phyloP scores from a whole-genome alignment of 257 asterid species.

The Solanum ossicruentum region DNA sequence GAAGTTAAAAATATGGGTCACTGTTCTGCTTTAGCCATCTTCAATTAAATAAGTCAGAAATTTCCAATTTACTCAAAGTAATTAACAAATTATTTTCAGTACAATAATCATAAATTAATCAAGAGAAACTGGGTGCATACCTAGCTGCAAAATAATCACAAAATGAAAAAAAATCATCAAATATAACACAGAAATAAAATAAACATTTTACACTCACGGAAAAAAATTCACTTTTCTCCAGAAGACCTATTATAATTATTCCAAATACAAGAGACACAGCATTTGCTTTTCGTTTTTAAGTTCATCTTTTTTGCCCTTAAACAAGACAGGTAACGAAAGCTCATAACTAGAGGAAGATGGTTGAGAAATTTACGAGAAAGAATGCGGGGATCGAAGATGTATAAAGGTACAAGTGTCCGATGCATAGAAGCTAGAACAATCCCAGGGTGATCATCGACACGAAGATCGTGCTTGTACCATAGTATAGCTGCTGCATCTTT shows the following conservation, averaged over 20 bases:
- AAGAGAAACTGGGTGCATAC: neutral
- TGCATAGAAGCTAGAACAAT: slow-evolving; percentile 56
- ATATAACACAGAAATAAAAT: neutral
- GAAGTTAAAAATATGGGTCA: neutral
- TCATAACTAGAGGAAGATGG: neutral
- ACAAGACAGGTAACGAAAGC: too few relatives aligned
- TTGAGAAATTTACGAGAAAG: slow-evolving; percentile 33
- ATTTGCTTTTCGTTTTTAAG: too few relatives aligned
- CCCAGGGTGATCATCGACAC: slow-evolving; percentile 77
- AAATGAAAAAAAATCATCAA: neutral
- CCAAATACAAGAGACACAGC: neutral
- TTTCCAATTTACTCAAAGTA: neutral
- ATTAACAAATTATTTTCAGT: neutral
- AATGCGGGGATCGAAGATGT: slow-evolving; percentile 80
- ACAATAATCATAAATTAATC: neutral
- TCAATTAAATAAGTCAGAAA: neutral
- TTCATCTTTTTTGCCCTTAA: too few relatives aligned
- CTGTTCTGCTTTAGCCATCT: neutral
- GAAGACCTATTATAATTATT: neutral
- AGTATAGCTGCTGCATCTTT: slow-evolving; percentile 40
- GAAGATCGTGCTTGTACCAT: slow-evolving; percentile 94
- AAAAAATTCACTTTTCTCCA: neutral
- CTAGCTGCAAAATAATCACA: neutral
- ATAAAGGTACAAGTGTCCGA: slow-evolving; percentile 50
- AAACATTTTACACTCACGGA: neutral